These are phyloP conservation scores for Bipolaris gigantea DNA, from an alignment of 2,329 filamentous ascomycete species.

Conservation along the genomic window DNA sequence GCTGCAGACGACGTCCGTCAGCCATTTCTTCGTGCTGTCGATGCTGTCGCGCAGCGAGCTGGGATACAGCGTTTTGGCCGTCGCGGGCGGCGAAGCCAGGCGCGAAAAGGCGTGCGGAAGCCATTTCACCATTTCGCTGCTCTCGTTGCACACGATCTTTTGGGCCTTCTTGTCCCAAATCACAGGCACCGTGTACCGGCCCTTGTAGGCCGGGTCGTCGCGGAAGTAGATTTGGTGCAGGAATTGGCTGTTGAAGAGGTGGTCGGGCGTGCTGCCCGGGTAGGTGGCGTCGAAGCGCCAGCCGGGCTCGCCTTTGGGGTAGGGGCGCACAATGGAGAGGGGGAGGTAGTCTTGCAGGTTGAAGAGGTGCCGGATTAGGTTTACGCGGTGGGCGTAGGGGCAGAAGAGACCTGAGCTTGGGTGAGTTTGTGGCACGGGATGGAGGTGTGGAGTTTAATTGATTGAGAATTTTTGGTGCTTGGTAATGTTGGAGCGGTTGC, in stretches of 20 bases:
- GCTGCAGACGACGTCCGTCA: conserved; percentile 59
- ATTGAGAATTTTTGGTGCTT: too few relatives aligned
- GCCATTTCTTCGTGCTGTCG: conserved; percentile 57
- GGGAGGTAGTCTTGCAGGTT: conserved; percentile 58
- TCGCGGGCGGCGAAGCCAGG: conserved; percentile 36
- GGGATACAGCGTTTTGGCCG: conserved; percentile 52
- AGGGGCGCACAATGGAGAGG: conserved; percentile 63
- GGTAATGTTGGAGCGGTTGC: too few relatives aligned
- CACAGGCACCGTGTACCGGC: conserved; percentile 62
- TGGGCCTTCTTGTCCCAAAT: conserved; percentile 63
- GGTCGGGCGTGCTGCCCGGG: conserved; percentile 61
- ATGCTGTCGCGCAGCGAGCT: conserved; percentile 52
- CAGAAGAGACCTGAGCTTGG: conserved; percentile 62
- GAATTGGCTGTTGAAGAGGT: conserved; percentile 60
- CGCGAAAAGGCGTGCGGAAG: conserved; percentile 60
- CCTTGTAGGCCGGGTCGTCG: conserved; percentile 62
- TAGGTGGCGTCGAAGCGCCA: conserved; percentile 64
- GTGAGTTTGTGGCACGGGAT: background rate
- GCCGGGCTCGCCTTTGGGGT: conserved; percentile 66
- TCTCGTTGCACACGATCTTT: conserved; percentile 65
- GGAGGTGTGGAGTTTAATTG: background rate
- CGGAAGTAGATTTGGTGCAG: conserved; percentile 66
- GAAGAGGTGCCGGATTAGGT: conserved; percentile 61
- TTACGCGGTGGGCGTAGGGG: conserved; percentile 64
- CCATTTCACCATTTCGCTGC: conserved; percentile 60